Base-by-base conservation (phyloP, 768 basidiomycete species). In the Lactarius deliciosus region DNA sequence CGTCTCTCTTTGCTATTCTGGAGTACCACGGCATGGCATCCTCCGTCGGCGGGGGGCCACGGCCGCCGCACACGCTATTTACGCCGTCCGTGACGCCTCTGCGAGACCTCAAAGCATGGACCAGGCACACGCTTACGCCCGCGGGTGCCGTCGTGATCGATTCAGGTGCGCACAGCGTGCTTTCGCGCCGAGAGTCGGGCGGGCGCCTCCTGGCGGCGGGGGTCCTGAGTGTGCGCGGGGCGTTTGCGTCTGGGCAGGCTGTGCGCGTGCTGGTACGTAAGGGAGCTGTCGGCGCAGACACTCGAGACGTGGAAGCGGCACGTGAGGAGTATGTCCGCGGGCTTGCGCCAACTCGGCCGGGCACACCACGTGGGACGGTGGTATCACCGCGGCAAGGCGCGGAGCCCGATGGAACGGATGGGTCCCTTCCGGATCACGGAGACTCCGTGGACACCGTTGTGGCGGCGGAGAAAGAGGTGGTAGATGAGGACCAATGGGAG, bases 191-290 rank as follows among this genome's bases (percentile, higher is more conserved):
- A 34, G 90, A 94, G 74, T 94, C 92, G 5, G 96, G 96, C 16
- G 96, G 96, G 8, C 83, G 96, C 8, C 78, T 98, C 10, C 84
- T 99, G n/a, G 87, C 97, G 1, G 96, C 86, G 11, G 97, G 97
- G 20, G 96, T 99, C 4, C 74, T 94, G 22, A 88, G 87, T 15
- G 88, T 98, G 60, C 85, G 89, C 57, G 97, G 96, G 20, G 85
- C 85, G 0, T 99, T 98, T 74, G 96, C 96, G 1, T 89, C 91
- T 1, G 94, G 95, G 6, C 96, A 98, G 76, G 97, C 96, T 6
- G 96, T 99, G 47, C 83, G 87, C 38, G 88, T 98, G 59, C 81
- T 90, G 64, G 82, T 92, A 15, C 81, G 82, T 38, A 78, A 79
- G 40, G 73, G 73, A 18, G 69, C 76, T 32, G 18, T 34, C 22